Conservation (phyloP, 2,329 filamentous ascomycete genomes). For the Fusarium abutilonis region DNA sequence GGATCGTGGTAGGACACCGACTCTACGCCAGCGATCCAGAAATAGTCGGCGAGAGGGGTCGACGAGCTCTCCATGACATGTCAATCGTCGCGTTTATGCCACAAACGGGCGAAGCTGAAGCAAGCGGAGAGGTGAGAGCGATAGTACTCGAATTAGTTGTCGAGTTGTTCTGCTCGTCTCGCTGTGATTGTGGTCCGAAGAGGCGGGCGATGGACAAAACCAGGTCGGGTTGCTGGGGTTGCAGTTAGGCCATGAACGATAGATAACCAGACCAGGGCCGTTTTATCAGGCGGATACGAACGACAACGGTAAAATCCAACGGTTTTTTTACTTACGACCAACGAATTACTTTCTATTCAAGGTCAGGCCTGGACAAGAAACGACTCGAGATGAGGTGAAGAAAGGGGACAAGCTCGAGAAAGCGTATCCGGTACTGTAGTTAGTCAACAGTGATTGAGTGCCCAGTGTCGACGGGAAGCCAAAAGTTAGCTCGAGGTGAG, state of each 20-base stretch:
- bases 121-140: constrained; percentile 6
- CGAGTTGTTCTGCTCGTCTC: constrained; percentile 18
- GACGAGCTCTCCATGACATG: constrained; percentile 69
- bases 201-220: constrained; percentile 27
- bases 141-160: constrained; percentile 14
- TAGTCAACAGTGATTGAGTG: constrained; percentile 39
- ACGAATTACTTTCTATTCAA: constrained; percentile 23
- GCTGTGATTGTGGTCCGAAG: constrained; percentile 24
- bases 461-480: constrained; percentile 32
- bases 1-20: constrained; percentile 71
- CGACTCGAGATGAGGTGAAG: constrained; percentile 17
- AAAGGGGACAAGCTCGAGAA: constrained; percentile 34
- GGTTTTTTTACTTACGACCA: constrained; percentile 30
- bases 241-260: constrained; percentile 37
- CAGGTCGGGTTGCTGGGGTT: constrained; percentile 35
- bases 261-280: constrained; percentile 10
- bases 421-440: constrained; percentile 32
- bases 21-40: constrained; percentile 79
- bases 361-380: constrained; percentile 11
- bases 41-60: constrained; percentile 76
- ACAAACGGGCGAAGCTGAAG: constrained; percentile 34
- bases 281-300: constrained; percentile 31
- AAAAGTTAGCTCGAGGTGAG: constrained; percentile 32
- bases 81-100: constrained; percentile 48
- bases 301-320: constrained; percentile 18